Evolutionary conservation across 331 rosid species (phyloP), one percentile per base, ranked within the genome.

Genomic region (Spiraea crenata): DNA sequence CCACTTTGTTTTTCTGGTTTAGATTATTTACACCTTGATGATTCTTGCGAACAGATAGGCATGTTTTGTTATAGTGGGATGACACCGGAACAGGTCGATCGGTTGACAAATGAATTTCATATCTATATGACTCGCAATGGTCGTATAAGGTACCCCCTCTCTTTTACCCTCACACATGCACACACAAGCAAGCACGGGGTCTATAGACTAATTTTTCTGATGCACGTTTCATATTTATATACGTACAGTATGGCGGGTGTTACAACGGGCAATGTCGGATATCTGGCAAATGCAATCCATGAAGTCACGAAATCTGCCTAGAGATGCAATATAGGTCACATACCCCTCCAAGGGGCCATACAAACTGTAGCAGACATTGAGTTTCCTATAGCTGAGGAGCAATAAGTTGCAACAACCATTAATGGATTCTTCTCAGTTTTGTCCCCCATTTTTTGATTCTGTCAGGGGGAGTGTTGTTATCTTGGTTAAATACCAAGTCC

Each of bases 71-170:
- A 80, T 63, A 91, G 95, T 67, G 96, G 99, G 57, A 14, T 93
- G 91, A 82, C 97, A n/a, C 96, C 97, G 0, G 95, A 91, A 73
- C 92, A 93, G 78, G 97, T 91, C 45, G 96, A 93, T 79, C 93
- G 86, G 62, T 79, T 93, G 92, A 91, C 93, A 13, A 85, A 47
- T 11, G 90, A 93, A 66, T 89, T 87, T 80, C 95, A 89, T 77
- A 91, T 91, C 49, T 93, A 93, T 77, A 57, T 93, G 95, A 93
- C 97, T 74, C 92, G 92, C 65, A 91, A 93, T 42, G 99, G 92
- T 59, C 97, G 95, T 9, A 91, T 93, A 60, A 91, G 99, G 96
- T 84, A 76, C 83, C 3, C 16, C 47, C 25, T 15, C 38, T 14
- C 45, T 13, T 25, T 20, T 49, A n/a, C 41, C 3, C 57, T 48